phyloP scores from a whole-genome alignment of 495 filamentous ascomycete genomes.

The Aspergillus campestris region DNA sequence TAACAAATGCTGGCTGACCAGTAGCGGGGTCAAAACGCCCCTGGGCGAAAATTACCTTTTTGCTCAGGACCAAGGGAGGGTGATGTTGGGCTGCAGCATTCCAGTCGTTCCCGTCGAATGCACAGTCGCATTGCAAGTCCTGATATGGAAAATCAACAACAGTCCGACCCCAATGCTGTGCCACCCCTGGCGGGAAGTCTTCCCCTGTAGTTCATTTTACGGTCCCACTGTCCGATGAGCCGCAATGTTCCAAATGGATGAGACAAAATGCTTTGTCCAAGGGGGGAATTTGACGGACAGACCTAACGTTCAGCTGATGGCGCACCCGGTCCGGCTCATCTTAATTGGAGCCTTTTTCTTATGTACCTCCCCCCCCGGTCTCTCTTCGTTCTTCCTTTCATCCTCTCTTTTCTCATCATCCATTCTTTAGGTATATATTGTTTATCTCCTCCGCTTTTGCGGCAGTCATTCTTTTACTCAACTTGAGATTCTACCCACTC shows the following conservation, averaged over 20 bases:
- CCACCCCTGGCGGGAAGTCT: no score
- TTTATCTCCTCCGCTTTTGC: conserved; percentile 11
- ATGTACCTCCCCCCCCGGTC: conserved; percentile 1
- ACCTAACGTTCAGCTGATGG: conserved; percentile 2
- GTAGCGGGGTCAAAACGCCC: no score
- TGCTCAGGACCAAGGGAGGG: no score
- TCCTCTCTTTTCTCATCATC: conserved; percentile 1
- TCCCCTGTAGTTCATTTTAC: conserved; percentile 1
- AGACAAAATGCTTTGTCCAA: conserved; percentile 4
- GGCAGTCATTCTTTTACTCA: conserved; percentile 16
- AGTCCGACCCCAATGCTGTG: no score
- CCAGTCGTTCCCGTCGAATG: no score
- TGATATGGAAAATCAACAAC: no score
- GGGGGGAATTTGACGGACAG: not conserved
- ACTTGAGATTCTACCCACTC: conserved; percentile 14
- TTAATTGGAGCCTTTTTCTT: conserved; percentile 1
- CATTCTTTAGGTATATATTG: conserved; percentile 1
- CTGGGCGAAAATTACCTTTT: no score
- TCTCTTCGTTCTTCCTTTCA: conserved; percentile 12
- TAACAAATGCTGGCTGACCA: no score
- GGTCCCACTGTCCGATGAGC: conserved; percentile 8
- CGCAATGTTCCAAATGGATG: conserved; percentile 5
- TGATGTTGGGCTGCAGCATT: no score
- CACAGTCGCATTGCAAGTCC: no score
- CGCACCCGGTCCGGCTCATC: not conserved